phyloP scores from a whole-genome alignment of 345 rosid species.

The Triadica sebifera region DNA sequence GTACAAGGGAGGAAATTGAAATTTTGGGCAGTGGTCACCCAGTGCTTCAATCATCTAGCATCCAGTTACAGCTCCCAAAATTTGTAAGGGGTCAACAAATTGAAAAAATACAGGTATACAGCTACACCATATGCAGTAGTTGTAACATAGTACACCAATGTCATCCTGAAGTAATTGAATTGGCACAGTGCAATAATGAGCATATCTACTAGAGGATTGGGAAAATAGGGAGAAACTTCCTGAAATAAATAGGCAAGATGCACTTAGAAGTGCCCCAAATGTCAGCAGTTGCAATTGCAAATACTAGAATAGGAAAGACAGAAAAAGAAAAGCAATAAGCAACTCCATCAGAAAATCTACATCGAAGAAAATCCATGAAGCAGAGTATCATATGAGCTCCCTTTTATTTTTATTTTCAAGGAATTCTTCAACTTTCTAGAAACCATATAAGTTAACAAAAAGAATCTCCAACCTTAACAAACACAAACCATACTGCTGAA shows the following conservation, averaged over 20 bases:
- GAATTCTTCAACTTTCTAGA: background rate
- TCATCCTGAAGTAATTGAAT: background rate
- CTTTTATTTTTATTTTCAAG: background rate
- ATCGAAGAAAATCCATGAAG: background rate
- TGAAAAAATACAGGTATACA: too few species aligned
- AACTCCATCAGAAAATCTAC: background rate
- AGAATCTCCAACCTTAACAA: background rate
- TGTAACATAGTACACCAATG: too few species aligned
- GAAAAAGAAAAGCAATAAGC: background rate
- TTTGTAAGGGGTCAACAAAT: too few species aligned
- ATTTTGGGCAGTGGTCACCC: background rate
- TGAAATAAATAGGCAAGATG: background rate
- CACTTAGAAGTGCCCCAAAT: background rate
- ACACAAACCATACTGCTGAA: background rate
- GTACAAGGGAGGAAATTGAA: background rate
- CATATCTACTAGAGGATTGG: background rate
- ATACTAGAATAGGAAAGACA: background rate
- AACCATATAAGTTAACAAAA: background rate
- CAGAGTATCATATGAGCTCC: constrained; percentile 1
- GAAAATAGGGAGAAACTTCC: background rate
- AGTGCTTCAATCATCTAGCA: background rate
- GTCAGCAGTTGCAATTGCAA: background rate
- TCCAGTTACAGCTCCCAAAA: background rate
- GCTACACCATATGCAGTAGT: too few species aligned
- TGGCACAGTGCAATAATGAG: background rate